Percentiles rank a stretch among this genome's conserved stretches.
These are phyloP conservation scores for Candida neerlandica DNA, from an alignment of 1,139 yeast species.

Conservation along the genomic window DNA sequence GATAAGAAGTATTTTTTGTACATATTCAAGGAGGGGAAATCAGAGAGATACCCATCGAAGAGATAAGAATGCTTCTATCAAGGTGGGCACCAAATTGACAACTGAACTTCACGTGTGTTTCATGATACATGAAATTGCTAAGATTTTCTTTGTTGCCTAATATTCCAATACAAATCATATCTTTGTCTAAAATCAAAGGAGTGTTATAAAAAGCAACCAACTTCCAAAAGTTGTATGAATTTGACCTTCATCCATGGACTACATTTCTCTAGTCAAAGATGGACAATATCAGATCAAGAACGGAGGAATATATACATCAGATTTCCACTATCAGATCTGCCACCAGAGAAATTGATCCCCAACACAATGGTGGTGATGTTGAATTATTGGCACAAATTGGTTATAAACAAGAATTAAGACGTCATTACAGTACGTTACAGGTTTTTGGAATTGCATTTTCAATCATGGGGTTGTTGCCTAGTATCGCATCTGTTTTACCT, in stretches of 20 bases:
- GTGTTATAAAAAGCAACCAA: background rate
- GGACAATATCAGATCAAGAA: conserved; percentile 19
- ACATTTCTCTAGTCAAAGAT: conserved; percentile 17
- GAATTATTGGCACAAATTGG: conserved; percentile 56
- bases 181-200: too few relatives aligned
- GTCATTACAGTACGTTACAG: conserved; percentile 51
- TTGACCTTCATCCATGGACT: background rate
- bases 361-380: conserved; percentile 37
- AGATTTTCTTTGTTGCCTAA: too few relatives aligned
- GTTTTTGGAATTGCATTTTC: conserved; percentile 57
- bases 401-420: conserved; percentile 52
- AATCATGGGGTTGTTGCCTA: conserved; percentile 55
- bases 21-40: too few relatives aligned
- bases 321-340: conserved; percentile 28
- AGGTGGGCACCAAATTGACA: too few relatives aligned
- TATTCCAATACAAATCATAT: too few relatives aligned
- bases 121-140: too few relatives aligned
- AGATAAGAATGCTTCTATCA: too few relatives aligned
- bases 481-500: conserved; percentile 41
- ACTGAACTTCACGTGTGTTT: too few relatives aligned
- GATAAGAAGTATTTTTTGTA: too few relatives aligned
- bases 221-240: background rate
- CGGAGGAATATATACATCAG: conserved; percentile 25
- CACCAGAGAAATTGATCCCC: conserved; percentile 28
- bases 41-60: too few relatives aligned